Evolutionary conservation across 2,329 filamentous ascomycete species (phyloP).

Genomic region (Phaeosphaeria sp.): DNA sequence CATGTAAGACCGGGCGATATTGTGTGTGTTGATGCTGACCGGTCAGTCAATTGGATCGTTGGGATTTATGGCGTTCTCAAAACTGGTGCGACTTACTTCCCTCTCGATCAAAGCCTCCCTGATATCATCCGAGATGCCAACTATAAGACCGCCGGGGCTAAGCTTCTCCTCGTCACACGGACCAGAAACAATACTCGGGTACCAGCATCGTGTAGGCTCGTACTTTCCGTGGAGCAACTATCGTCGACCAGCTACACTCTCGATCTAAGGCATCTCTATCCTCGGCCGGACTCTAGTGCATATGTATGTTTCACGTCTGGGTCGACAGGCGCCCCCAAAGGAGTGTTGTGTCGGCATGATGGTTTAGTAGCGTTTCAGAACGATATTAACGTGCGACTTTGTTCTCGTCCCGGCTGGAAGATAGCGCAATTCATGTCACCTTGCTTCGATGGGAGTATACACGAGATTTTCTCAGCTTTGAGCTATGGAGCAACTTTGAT

Average conservation of each 20-base stretch:
- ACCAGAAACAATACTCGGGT: too few relatives aligned
- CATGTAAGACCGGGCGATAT: not conserved
- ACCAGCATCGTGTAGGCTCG: too few relatives aligned
- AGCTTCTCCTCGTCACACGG: too few relatives aligned
- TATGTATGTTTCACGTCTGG: constrained; percentile 57
- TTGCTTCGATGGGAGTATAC: constrained; percentile 55
- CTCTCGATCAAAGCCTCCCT: not conserved
- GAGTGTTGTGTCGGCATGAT: constrained; percentile 32
- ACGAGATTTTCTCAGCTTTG: constrained; percentile 52
- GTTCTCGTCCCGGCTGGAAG: constrained; percentile 38
- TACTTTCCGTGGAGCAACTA: too few relatives aligned
- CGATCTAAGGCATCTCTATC: too few relatives aligned
- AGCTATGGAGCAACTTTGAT: constrained; percentile 51
- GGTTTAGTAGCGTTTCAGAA: constrained; percentile 48
- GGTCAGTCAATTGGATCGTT: not conserved
- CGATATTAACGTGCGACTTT: constrained; percentile 42
- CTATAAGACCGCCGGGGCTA: too few relatives aligned
- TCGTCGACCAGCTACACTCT: too few relatives aligned
- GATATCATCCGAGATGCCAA: too few relatives aligned
- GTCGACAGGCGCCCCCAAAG: constrained; percentile 54
- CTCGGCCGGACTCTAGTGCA: constrained; percentile 24
- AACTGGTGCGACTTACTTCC: not conserved
- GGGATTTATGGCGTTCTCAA: not conserved
- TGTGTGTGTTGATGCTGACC: not conserved
- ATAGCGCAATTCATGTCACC: constrained; percentile 54